Conservation (phyloP, 345 rosid genomes). For the Dipteronia sinensis region DNA sequence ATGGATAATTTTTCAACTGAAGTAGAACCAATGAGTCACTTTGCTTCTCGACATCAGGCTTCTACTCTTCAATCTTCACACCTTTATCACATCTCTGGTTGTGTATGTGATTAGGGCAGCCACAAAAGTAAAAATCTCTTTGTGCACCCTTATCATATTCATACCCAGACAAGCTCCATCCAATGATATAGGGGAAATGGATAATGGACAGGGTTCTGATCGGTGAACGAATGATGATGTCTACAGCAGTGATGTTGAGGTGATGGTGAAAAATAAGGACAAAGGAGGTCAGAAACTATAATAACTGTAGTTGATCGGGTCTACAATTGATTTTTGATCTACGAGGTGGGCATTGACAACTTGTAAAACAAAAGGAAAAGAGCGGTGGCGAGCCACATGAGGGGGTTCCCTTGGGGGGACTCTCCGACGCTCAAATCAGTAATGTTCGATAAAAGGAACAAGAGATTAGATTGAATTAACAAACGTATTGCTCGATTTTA, state of each 20-base stretch:
- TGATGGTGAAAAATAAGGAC: conserved; percentile 30
- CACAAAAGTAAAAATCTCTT: conserved; percentile 34
- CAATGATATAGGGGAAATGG: conserved; percentile 36
- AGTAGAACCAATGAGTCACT: conserved; percentile 27
- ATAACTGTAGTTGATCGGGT: no score
- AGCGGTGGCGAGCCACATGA: no score
- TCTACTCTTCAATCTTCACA: conserved; percentile 58
- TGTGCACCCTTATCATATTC: conserved; percentile 40
- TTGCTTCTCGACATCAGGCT: conserved; percentile 37
- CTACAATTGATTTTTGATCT: no score
- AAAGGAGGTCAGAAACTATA: conserved; percentile 31
- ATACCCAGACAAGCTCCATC: conserved; percentile 34
- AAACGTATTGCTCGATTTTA: no score
- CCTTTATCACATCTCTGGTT: conserved; percentile 28
- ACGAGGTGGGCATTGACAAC: no score
- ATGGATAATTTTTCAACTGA: conserved; percentile 29
- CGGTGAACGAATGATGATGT: conserved; percentile 30
- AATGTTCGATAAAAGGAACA: no score
- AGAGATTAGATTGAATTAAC: no score
- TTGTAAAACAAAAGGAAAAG: no score
- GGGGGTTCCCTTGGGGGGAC: no score
- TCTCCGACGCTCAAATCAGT: no score
- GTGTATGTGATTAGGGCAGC: conserved; percentile 44
- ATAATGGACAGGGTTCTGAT: conserved; percentile 30
- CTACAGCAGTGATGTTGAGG: conserved; percentile 31